Percentiles rank a stretch among this genome's conserved stretches.
Evolutionary conservation across 768 basidiomycete species (phyloP).

Genomic region (Phanerochaete sordida): DNA sequence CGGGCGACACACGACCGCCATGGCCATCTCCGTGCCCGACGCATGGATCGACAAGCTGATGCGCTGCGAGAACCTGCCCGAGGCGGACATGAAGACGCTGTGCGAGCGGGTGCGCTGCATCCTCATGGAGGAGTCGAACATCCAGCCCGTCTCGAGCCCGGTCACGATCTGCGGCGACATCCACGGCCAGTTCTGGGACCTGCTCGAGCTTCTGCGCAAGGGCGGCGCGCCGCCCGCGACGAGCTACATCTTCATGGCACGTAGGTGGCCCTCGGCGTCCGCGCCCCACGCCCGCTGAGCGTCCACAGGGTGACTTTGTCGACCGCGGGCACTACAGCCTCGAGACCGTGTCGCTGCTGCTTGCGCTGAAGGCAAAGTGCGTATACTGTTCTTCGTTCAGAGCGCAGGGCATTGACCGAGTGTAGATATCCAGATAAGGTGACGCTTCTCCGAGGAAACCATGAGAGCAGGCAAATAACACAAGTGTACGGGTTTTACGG

Average conservation of each 20-base stretch:
- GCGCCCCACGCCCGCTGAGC: slow-evolving; percentile 16
- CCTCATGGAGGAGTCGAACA: slow-evolving; percentile 95
- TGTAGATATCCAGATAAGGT: slow-evolving; percentile 88
- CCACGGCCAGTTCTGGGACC: slow-evolving; percentile 97
- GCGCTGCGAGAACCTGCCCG: slow-evolving; percentile 83
- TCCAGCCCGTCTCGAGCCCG: slow-evolving; percentile 92
- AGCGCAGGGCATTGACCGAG: neutral
- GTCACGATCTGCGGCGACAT: slow-evolving; percentile 97
- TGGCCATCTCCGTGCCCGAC: slow-evolving; percentile 44
- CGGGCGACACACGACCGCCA: neutral
- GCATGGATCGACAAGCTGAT: slow-evolving; percentile 89
- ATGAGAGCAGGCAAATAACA: slow-evolving; percentile 96
- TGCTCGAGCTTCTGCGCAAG: slow-evolving; percentile 83
- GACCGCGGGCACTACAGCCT: slow-evolving; percentile 95
- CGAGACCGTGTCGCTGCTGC: slow-evolving; percentile 87
- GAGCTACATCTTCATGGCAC: slow-evolving; percentile 95
- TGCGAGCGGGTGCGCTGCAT: slow-evolving; percentile 88
- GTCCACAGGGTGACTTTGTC: slow-evolving; percentile 87
- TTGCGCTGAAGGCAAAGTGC: slow-evolving; percentile 87
- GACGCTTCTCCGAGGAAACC: slow-evolving; percentile 89
- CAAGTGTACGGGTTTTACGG: slow-evolving; percentile 99
- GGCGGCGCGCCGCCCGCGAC: slow-evolving; percentile 84
- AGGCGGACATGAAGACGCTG: slow-evolving; percentile 89
- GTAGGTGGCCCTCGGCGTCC: slow-evolving; percentile 38
- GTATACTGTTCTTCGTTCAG: slow-evolving; percentile 5